phyloP scores from a whole-genome alignment of 78 protist species.

The Bodo saltans region DNA sequence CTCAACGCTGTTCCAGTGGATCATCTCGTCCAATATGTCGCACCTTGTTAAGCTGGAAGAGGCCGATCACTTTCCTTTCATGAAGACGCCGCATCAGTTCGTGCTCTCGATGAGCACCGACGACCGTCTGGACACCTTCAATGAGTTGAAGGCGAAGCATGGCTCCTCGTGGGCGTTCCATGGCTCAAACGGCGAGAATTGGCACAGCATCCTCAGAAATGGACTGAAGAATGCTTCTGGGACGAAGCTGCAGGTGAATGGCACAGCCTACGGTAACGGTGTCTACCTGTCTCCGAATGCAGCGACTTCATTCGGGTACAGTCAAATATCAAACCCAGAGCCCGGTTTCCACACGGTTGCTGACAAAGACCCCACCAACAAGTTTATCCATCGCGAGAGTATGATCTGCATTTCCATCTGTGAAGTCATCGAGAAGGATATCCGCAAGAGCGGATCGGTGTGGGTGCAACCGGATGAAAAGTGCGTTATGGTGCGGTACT shows the following conservation, averaged over 20 bases:
- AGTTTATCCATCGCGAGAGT: neutral
- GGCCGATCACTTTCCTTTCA: neutral
- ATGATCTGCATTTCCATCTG: constrained; percentile 24
- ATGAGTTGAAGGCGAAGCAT: neutral
- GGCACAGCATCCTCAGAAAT: constrained; percentile 16
- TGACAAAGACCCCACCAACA: neutral
- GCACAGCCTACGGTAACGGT: constrained; percentile 49
- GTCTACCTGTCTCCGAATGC: constrained; percentile 31
- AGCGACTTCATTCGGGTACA: constrained; percentile 23
- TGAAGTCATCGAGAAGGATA: constrained; percentile 20
- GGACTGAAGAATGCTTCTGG: constrained; percentile 43
- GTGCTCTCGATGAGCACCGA: constrained; percentile 1
- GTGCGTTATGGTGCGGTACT: constrained; percentile 30
- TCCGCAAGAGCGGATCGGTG: constrained; percentile 7
- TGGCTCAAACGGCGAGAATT: neutral
- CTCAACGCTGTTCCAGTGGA: neutral
- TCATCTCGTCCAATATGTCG: neutral
- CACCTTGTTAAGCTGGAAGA: neutral
- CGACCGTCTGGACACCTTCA: neutral
- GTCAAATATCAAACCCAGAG: neutral
- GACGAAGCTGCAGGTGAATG: constrained; percentile 44
- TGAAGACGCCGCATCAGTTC: constrained; percentile 17
- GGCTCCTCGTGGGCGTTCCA: constrained; percentile 24
- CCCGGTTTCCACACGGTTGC: neutral
- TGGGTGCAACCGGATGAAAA: constrained; percentile 39